Evolutionary conservation across 2,329 filamentous ascomycete genomes (phyloP), one percentile per base, ranked within the genome.

Genomic region (Fragosphaeria purpurea): DNA sequence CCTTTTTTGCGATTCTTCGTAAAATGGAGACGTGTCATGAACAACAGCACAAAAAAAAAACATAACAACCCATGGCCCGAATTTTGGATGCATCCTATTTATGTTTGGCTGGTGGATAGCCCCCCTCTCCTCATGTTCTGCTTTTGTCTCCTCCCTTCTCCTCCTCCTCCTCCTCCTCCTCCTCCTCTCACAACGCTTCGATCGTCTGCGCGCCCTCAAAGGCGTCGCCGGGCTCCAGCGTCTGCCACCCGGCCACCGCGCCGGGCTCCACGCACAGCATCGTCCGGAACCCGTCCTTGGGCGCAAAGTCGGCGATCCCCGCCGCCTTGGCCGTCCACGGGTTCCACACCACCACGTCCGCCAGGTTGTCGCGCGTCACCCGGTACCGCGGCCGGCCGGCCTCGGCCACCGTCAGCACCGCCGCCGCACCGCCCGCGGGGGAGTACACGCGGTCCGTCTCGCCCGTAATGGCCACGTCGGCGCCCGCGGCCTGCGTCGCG

Each of bases 201-300:
- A 82, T 78, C 5, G 73, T 75, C 67, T 82, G 79, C 11, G 76
- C 76, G 6, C 79, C 80, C 64, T 83, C 76, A 60, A 80, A 80
- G 2, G 77, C 74, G 58, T 84, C 81, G 2, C 88, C 88, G 44
- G 83, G 81, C 65, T 97, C 93, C 58, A 97, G 72, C 59, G 82
- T 86, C 69, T 85, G 83, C 87, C 88, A 97, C 6, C 75, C 80
- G 57, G 79, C 76, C 13, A 97, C 91, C 8, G 83, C 78, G 10
- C 93, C 93, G 3, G 91, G 86, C 74, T 98, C 93, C 47, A 97
- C 80, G 64, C 93, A 97, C 42, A 98, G 73, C 88, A 97, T 96
- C 53, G 88, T 80, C 74, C 88, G 88, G 74, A 85, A 97, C 39
- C 86, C 93, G 49, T 90, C 86, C 63, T 94, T 86, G 46, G 93